Evolutionary conservation across 2,329 filamentous ascomycete genomes (phyloP), one percentile per base, ranked within the genome.

Genomic region (Coniochaeta prunicola): DNA sequence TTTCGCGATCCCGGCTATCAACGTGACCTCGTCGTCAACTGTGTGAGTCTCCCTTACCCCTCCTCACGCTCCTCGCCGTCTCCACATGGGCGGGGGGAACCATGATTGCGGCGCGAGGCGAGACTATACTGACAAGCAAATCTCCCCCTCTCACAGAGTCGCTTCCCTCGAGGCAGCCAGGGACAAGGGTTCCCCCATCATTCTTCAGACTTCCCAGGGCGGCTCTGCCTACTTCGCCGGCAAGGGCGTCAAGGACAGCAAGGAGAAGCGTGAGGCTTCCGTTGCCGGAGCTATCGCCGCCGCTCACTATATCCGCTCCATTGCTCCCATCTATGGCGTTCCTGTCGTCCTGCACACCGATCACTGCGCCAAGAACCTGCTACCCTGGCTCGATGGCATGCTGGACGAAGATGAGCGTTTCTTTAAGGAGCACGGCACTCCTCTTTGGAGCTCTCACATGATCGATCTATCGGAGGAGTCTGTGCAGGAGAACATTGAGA

Each of bases 331-430:
- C 67, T 97, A 99, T 78, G 91, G 88, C 68, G 80, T 97, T 66
- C 93, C 93, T 70, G 91, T 96, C 67, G 82, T 97, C 69, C 87
- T 97, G 61, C 92, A 97, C 86, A 96, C 93, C 73, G 93, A 97
- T 76, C 93, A 97, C 83, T 96, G 93, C 79, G 93, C 93, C 74
- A 97, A 97, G 90, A 97, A 97, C 88, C 91, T 97, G 61, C 87
- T 97, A 59, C 94, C 94, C 63, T 97, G 93, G 93, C 82, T 97
- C 74, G 92, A 56, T 33, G 54, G 54, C 74, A 92, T 97, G 87
- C 78, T 97, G 68, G 92, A 94, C 64, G 93, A 88, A 68, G 94
- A 97, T 71, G 94, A 97, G 86, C 83, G 80, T 61, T 93, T 92
- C 83, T 97, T 96, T 89, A 96, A 97, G 88, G 76, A 85, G 74